Percentiles rank a stretch among this genome's conserved stretches.
phyloP scores from a whole-genome alignment of 140 eudicot species.

The Cichorium intybus region DNA sequence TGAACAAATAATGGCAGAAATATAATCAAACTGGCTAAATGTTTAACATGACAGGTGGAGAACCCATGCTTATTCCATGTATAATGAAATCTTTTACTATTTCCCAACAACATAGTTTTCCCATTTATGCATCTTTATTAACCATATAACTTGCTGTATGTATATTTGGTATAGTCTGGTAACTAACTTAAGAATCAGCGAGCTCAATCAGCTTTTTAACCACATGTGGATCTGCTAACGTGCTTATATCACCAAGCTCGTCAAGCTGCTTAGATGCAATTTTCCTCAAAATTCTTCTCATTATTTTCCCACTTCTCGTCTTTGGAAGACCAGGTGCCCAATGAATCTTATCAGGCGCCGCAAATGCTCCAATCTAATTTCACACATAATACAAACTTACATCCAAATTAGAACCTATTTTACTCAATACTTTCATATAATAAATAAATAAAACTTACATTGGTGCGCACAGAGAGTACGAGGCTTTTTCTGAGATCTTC shows the following conservation, averaged over 20 bases:
- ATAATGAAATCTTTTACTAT: background rate
- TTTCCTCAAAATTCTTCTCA: conserved; percentile 93
- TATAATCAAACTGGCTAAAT: background rate
- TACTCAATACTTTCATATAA: too few relatives aligned
- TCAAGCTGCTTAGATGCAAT: conserved; percentile 84
- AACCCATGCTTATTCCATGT: background rate
- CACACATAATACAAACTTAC: background rate
- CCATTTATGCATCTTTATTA: background rate
- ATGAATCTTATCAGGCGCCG: conserved; percentile 90
- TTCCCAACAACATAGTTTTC: conserved; percentile 13
- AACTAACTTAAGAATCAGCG: conserved; percentile 52
- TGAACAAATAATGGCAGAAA: too few relatives aligned
- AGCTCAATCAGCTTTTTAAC: conserved; percentile 88
- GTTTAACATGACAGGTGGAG: too few relatives aligned
- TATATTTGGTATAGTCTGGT: too few relatives aligned
- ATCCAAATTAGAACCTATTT: too few relatives aligned
- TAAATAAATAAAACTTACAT: conserved; percentile 41
- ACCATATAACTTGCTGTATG: background rate
- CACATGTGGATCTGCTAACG: conserved; percentile 86
- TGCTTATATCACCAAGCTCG: conserved; percentile 96
- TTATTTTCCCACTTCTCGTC: conserved; percentile 98
- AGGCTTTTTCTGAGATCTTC: conserved; percentile 91
- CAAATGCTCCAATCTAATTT: conserved; percentile 95
- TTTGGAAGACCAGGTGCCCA: conserved; percentile 99
- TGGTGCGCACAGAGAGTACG: conserved; percentile 62